Conservation (phyloP, 257 asterid species). For the Cinchona pubescens region DNA sequence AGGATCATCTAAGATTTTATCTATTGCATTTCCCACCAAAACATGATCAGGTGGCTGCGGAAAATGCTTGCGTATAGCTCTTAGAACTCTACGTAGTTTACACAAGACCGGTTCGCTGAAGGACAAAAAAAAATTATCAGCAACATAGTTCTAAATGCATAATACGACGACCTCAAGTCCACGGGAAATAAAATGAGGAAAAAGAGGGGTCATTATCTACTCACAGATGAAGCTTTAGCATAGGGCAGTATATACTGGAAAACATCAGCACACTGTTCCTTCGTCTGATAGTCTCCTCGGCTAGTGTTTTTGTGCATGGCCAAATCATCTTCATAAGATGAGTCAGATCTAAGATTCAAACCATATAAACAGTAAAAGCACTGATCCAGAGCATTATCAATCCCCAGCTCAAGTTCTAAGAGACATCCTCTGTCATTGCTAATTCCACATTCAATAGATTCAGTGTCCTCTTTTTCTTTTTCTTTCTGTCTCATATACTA, state of each 20-base stretch:
- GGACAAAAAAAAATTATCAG: constrained; percentile 22
- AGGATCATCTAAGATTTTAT: constrained; percentile 84
- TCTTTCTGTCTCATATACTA: constrained; percentile 21
- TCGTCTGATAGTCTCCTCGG: constrained; percentile 95
- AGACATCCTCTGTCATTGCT: constrained; percentile 76
- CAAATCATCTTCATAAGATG: constrained; percentile 87
- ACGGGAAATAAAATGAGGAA: constrained; percentile 11
- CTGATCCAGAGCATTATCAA: constrained; percentile 91
- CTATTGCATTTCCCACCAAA: constrained; percentile 83
- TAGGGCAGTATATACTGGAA: constrained; percentile 88
- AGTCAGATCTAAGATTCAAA: constrained; percentile 80
- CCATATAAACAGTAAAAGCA: constrained; percentile 96
- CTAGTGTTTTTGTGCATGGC: constrained; percentile 85
- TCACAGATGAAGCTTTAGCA: constrained; percentile 93
- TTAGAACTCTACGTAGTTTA: constrained; percentile 82
- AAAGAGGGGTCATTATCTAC: constrained; percentile 28
- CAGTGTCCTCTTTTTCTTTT: constrained; percentile 38
- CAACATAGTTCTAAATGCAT: constrained; percentile 18
- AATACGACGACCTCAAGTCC: background rate
- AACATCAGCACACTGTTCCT: constrained; percentile 98
- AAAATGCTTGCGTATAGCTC: constrained; percentile 93
- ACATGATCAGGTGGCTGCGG: constrained; percentile 82
- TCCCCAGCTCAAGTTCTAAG: constrained; percentile 75
- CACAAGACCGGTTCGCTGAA: constrained; percentile 78
- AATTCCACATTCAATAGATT: constrained; percentile 35